Conservation (phyloP, 441 rosid genomes). For the Corymbia calophylla region DNA sequence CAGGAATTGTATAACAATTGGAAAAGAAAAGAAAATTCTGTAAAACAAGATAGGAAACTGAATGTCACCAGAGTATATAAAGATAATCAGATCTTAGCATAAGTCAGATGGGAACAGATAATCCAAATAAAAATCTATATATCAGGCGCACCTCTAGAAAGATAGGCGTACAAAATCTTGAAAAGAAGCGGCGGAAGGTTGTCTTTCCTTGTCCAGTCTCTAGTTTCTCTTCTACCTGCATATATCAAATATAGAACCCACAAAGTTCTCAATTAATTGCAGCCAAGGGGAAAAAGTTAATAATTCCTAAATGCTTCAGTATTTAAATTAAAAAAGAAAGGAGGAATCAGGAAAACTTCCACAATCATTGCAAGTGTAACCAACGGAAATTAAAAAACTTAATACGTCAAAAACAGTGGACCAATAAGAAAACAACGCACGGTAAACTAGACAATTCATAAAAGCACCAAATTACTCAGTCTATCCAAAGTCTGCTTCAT, state of each 20-base stretch:
- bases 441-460: not conserved
- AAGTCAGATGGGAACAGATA: not conserved
- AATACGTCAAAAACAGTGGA: not conserved
- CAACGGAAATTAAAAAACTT: not conserved
- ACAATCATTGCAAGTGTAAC: not conserved
- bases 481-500: not conserved
- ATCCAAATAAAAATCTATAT: not conserved
- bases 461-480: not conserved
- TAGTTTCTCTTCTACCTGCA: conserved; percentile 96
- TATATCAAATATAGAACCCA: not conserved
- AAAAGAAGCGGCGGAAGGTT: conserved; percentile 65
- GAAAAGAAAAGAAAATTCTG: not conserved
- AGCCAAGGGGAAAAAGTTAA: not conserved
- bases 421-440: not conserved
- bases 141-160: conserved; percentile 67
- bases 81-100: not conserved
- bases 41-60: not conserved
- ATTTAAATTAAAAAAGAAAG: not conserved
- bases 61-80: not conserved
- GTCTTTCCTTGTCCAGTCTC: conserved; percentile 89
- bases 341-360: not conserved
- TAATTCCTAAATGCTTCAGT: not conserved
- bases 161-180: conserved; percentile 96
- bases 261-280: not conserved
- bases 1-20: not conserved